phyloP scores from a whole-genome alignment of 306 rosid species.

The Mucuna pruriens region DNA sequence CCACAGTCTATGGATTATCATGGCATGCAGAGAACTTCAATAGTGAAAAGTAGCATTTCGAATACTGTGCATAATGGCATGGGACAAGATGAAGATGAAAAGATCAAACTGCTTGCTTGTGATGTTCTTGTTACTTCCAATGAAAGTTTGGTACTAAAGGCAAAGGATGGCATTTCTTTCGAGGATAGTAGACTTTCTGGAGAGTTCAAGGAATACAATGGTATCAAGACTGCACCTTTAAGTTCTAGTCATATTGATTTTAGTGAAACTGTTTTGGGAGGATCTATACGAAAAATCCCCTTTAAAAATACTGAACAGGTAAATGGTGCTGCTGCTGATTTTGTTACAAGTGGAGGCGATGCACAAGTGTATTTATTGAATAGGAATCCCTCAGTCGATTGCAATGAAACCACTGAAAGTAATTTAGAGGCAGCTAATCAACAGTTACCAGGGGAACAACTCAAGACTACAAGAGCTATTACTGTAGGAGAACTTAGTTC shows the following conservation, averaged over 20 bases:
- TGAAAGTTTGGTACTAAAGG: constrained; percentile 42
- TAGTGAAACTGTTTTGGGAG: constrained; percentile 36
- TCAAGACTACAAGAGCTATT: constrained; percentile 30
- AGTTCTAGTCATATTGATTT: constrained; percentile 34
- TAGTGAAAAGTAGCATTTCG: constrained; percentile 30
- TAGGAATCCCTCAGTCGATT: constrained; percentile 31
- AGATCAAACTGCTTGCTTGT: constrained; percentile 29
- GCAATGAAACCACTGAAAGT: constrained; percentile 38
- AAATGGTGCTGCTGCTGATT: constrained; percentile 37
- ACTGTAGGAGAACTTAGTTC: constrained; percentile 31
- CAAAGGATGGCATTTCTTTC: constrained; percentile 11
- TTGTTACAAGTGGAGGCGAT: constrained; percentile 45
- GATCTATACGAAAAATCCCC: constrained; percentile 29
- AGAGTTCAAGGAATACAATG: constrained; percentile 38
- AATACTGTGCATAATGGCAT: constrained; percentile 19
- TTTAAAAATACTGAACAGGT: constrained; percentile 34
- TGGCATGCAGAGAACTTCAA: constrained; percentile 5
- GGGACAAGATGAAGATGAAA: constrained; percentile 48
- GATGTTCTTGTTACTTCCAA: constrained; percentile 38
- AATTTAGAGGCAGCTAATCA: constrained; percentile 42
- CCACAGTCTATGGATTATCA: constrained; percentile 32
- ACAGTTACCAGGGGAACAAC: constrained; percentile 37
- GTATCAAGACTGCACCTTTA: constrained; percentile 39
- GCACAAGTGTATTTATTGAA: constrained; percentile 33
- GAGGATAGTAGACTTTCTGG: constrained; percentile 40